Evolutionary conservation across 148 eudicot genomes (phyloP), one percentile per base, ranked within the genome.

Genomic region (Talinum fruticosum): DNA sequence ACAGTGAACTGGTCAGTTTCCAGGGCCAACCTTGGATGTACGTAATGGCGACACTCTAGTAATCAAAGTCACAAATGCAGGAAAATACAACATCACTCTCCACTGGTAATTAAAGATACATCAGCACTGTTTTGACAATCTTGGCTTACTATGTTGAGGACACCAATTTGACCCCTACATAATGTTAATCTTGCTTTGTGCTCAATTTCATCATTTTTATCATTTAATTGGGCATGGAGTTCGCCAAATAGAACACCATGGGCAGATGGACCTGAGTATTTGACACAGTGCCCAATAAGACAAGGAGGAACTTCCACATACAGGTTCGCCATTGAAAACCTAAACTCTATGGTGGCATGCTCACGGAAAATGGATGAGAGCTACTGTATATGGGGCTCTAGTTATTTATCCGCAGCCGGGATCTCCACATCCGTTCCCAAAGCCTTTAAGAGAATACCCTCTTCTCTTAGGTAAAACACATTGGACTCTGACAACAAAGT

Each of bases 281-380:
- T 95, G 51, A 95, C 99, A 13, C 99, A 95, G 29, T 95, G 97
- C 76, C 97, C 99, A 2, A 92, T 95, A 28, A 83, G 38, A 71
- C 94, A 96, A 19, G 99, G 99, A 76, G 86, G 74, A 71, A 85
- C 87, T 65, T 95, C 92, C 86, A 92, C 97, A 6, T 95, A 95
- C 79, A 70, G 89, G 64, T 95, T 85, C 87, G 87, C 87, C 12
- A 86, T 95, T 1, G 89, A 87, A 78, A 69, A 95, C 23, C 97
- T 91, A 72, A 94, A 91, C 99, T 18, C 83, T 95, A 24, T 91
- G 96, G 99, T 95, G 99, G 99, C 97, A 95, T 71, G 99, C 99
- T 75, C 99, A 92, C 67, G 89, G 90, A 87, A 83, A 84, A 83
- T 92, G 96, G 97, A 80, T 95, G 57, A 86, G 99, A 76, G 97